Evolutionary conservation across 2,329 filamentous ascomycete species (phyloP), one percentile per base, ranked within the genome.

Genomic region (Leptographium wingfieldii): DNA sequence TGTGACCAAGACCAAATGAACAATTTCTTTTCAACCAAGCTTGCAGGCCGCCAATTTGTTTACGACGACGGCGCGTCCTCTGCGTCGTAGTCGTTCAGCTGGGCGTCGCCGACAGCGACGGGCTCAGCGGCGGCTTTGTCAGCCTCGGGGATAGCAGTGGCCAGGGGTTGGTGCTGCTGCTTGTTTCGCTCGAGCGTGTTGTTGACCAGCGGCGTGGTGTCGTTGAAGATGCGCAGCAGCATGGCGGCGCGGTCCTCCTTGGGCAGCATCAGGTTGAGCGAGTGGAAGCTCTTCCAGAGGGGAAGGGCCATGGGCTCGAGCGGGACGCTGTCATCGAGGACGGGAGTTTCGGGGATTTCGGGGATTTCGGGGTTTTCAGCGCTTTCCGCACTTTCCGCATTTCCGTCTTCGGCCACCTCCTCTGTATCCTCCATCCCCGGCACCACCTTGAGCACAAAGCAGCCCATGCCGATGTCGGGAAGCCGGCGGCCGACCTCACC

Each of bases 211-310:
- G 90, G 90, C 0, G 88, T 87, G 33, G 87, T 87, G 67, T 97
- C 92, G 70, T 96, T 95, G 76, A 87, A 99, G 62, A 99, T 79
- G 27, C 94, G 81, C 64, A 97, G 78, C 66, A 97, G 76, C 90
- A 97, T 95, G 1, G 94, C 94, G 29, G 85, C 86, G 19, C 94
- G 84, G 65, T 99, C 94, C 72, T 99, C 94, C 77, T 99, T 99
- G 56, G 94, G 92, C 69, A 99, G 79, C 94, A 99, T 99, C 59
- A 99, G 82, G 72, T 99, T 99, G 61, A 97, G 79, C 25, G 88
- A 92, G 67, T 92, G 86, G 63, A 95, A 82, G 70, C 91, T 95
- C 74, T 95, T 87, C 94, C 94, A 99, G 33, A 99, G 77, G 3
- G 94, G 94, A 22, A 99, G 80, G 1, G 92, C 88, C 83, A 96